phyloP scores from a whole-genome alignment of 306 rosid species.

The Lathyrus sativus region DNA sequence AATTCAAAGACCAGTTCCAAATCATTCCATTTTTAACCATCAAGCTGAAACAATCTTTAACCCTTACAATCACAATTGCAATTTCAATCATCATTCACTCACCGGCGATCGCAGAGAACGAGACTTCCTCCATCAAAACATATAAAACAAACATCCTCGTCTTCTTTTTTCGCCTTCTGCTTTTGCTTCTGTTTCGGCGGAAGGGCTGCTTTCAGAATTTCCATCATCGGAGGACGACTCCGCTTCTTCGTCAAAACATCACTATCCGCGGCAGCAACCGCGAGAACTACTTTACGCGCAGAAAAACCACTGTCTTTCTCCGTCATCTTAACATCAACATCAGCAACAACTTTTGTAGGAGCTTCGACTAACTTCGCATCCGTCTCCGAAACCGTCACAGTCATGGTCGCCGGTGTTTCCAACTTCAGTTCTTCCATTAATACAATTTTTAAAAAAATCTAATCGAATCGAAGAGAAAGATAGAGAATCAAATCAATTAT shows the following conservation, averaged over 20 bases:
- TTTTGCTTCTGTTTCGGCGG: constrained; percentile 40
- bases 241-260: constrained; percentile 59
- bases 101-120: constrained; percentile 99
- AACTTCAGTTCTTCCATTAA: constrained; percentile 39
- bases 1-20: neutral
- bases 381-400: neutral
- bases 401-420: neutral
- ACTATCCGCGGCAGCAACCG: constrained; percentile 33
- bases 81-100: constrained; percentile 56
- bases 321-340: constrained; percentile 30
- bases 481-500: neutral
- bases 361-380: constrained; percentile 49
- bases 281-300: constrained; percentile 31
- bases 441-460: neutral
- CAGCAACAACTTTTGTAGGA: constrained; percentile 11
- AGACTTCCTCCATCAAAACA: constrained; percentile 98
- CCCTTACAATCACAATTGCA: neutral
- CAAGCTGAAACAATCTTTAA: neutral
- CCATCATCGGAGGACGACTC: constrained; percentile 83
- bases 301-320: constrained; percentile 6
- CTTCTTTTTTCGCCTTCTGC: constrained; percentile 43
- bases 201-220: constrained; percentile 44
- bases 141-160: constrained; percentile 92
- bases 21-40: neutral
- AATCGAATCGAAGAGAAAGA: constrained; percentile 26